phyloP scores from a whole-genome alignment of 345 rosid species.

The Eutrema yunnanense region DNA sequence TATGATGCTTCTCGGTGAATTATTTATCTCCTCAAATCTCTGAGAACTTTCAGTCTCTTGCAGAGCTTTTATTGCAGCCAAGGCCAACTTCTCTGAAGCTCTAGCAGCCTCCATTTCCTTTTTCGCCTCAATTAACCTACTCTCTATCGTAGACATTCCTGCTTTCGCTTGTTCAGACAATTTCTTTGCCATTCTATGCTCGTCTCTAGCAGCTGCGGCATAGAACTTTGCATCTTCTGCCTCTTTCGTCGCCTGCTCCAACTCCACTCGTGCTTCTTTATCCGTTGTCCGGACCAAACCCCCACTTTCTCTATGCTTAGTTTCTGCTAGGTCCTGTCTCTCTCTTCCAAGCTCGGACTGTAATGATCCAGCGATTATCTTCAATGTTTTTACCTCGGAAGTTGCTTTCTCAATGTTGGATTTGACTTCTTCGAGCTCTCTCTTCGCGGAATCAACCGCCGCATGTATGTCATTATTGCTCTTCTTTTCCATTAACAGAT shows the following conservation, averaged over 20 bases:
- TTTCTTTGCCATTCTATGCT: slow-evolving; percentile 63
- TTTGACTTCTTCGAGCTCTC: slow-evolving; percentile 81
- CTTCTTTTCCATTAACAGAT: slow-evolving; percentile 11
- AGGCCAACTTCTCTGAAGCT: slow-evolving; percentile 83
- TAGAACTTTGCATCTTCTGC: slow-evolving; percentile 69
- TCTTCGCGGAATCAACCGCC: slow-evolving; percentile 62
- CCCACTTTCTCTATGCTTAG: slow-evolving; percentile 55
- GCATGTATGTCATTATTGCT: slow-evolving; percentile 39
- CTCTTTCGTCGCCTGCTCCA: slow-evolving; percentile 65
- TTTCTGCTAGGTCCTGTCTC: slow-evolving; percentile 42
- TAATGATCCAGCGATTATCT: slow-evolving; percentile 56
- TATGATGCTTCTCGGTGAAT: slow-evolving; percentile 43
- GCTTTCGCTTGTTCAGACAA: slow-evolving; percentile 76
- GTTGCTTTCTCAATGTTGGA: slow-evolving; percentile 68
- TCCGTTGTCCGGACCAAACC: slow-evolving; percentile 42
- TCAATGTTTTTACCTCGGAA: slow-evolving; percentile 67
- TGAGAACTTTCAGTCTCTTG: slow-evolving; percentile 70
- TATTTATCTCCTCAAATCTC: slow-evolving; percentile 23
- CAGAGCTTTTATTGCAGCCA: slow-evolving; percentile 80
- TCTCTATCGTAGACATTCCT: slow-evolving; percentile 58
- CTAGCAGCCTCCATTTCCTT: slow-evolving; percentile 85
- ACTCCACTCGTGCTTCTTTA: slow-evolving; percentile 51
- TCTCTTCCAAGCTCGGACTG: slow-evolving; percentile 63
- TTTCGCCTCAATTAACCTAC: slow-evolving; percentile 55
- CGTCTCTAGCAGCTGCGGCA: slow-evolving; percentile 61